Conservation (phyloP, 441 rosid genomes). For the Manihot esculenta region DNA sequence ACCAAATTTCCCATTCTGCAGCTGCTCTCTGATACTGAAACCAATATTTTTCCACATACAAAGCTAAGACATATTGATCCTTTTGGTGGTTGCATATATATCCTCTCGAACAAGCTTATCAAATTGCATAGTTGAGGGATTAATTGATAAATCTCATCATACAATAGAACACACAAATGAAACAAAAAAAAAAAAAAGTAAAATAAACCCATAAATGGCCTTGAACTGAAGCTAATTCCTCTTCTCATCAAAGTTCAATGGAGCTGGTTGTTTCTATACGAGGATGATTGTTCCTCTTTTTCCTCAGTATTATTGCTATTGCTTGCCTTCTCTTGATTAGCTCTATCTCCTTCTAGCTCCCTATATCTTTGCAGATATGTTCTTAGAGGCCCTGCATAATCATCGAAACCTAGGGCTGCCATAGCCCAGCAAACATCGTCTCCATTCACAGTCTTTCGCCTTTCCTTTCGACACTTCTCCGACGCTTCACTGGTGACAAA, state of each 20-base stretch:
- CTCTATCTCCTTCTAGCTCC: constrained; percentile 47
- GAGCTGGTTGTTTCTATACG: not conserved
- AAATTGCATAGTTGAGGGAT: no score
- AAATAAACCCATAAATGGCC: no score
- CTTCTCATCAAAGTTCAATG: not conserved
- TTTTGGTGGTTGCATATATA: no score
- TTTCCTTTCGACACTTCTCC: constrained; percentile 53
- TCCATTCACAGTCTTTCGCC: constrained; percentile 57
- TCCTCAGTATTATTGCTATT: constrained; percentile 15
- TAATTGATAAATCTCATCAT: no score
- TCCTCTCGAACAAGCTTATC: no score
- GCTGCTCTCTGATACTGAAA: no score
- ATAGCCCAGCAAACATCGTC: constrained; percentile 64
- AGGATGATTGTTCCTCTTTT: constrained; percentile 18
- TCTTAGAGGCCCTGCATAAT: constrained; percentile 36
- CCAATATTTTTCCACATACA: no score
- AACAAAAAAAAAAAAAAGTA: not conserved
- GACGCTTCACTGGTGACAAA: constrained; percentile 60
- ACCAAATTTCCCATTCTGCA: no score
- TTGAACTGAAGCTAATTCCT: constrained; percentile 9
- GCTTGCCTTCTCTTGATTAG: constrained; percentile 28
- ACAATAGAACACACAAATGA: not conserved
- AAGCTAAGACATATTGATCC: no score
- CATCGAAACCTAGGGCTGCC: constrained; percentile 50
- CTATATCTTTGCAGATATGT: constrained; percentile 47